Evolutionary conservation across 2,329 filamentous ascomycete species (phyloP).

Genomic region (Colletotrichum sojae): DNA sequence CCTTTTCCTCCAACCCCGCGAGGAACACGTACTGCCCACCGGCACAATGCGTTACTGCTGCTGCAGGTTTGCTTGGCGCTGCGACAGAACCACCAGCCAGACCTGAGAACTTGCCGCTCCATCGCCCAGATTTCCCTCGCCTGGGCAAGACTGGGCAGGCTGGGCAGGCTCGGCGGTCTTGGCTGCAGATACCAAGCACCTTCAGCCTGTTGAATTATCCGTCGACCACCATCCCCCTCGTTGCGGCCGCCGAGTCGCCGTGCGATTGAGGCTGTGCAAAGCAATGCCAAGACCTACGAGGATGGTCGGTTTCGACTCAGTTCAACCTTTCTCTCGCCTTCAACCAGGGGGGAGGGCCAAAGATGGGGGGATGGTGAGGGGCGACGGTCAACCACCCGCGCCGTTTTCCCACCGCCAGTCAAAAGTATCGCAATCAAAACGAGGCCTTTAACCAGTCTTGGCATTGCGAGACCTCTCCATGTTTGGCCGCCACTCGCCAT

Average conservation of each 20-base stretch:
- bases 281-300: constrained; percentile 36
- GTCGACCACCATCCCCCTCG: neutral
- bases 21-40: constrained; percentile 4
- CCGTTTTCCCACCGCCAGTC: constrained; percentile 14
- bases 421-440: constrained; percentile 31
- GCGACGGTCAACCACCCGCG: neutral
- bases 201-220: constrained; percentile 13
- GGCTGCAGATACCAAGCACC: constrained; percentile 39
- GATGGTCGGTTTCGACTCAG: constrained; percentile 36
- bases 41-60: constrained; percentile 17
- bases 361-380: neutral
- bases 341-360: constrained; percentile 9
- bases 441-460: constrained; percentile 33
- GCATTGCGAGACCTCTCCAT: constrained; percentile 24
- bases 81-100: constrained; percentile 15
- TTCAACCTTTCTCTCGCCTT: constrained; percentile 20
- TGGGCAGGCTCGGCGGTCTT: constrained; percentile 35
- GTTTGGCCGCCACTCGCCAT: constrained; percentile 25
- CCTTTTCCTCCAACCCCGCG: constrained; percentile 1
- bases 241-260: constrained; percentile 34
- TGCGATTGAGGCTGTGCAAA: constrained; percentile 38
- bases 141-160: constrained; percentile 27
- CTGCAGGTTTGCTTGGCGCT: constrained; percentile 23
- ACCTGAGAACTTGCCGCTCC: constrained; percentile 35
- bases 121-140: constrained; percentile 27